phyloP scores from a whole-genome alignment of 768 basidiomycete genomes.

The Rhodotorula graminis region DNA sequence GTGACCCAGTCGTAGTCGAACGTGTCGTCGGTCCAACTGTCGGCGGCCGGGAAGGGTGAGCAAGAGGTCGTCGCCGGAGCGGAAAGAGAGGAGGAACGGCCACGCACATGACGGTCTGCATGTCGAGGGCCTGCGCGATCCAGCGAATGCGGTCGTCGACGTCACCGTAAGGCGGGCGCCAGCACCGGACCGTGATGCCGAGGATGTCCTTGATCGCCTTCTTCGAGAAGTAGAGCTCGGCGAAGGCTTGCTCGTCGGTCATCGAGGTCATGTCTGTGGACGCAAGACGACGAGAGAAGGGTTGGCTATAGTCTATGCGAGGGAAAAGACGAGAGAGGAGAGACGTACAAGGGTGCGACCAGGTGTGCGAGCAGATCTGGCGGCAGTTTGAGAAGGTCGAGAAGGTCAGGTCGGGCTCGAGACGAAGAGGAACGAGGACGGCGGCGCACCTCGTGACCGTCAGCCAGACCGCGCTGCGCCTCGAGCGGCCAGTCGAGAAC shows the following conservation, averaged over 20 bases:
- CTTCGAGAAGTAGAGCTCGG: constrained; percentile 46
- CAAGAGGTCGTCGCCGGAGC: not conserved
- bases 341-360: constrained; percentile 3
- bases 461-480: constrained; percentile 46
- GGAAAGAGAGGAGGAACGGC: not conserved
- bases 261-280: constrained; percentile 46
- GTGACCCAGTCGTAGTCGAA: constrained; percentile 24
- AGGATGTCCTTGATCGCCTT: constrained; percentile 41
- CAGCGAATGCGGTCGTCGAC: constrained; percentile 40
- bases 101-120: constrained; percentile 32
- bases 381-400: no score
- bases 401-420: not conserved
- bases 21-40: constrained; percentile 32
- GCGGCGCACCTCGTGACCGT: constrained; percentile 46
- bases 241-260: constrained; percentile 49
- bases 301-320: not conserved
- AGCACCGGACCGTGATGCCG: constrained; percentile 45
- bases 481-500: constrained; percentile 50
- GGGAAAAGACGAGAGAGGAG: no score
- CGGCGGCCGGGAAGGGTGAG: not conserved
- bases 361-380: constrained; percentile 22
- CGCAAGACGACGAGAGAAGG: not conserved
- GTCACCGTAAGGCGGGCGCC: constrained; percentile 38
- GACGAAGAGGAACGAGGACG: constrained; percentile 40
- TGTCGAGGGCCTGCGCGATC: constrained; percentile 39